Conservation (phyloP, 345 rosid species). For the Carallia brachiata region DNA sequence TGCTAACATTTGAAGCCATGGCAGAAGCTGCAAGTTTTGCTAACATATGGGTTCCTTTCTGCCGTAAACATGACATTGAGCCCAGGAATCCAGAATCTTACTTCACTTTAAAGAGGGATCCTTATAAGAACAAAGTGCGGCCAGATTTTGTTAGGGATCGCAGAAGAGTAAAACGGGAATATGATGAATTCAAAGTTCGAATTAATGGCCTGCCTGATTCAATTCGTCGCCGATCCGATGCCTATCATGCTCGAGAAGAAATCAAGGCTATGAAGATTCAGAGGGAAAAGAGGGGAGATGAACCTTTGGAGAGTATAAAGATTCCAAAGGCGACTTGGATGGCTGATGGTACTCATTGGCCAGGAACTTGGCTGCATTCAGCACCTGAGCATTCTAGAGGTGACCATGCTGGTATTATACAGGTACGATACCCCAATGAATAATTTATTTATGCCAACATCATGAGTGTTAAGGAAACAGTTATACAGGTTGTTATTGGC, state of each 20-base stretch:
- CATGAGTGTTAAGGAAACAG: no score
- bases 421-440: slow-evolving; percentile 13
- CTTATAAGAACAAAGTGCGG: slow-evolving; percentile 88
- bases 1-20: slow-evolving; percentile 97
- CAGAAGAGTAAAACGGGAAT: slow-evolving; percentile 89
- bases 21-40: slow-evolving; percentile 99
- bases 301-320: slow-evolving; percentile 44
- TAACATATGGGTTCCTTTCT: slow-evolving; percentile 90
- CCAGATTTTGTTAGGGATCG: slow-evolving; percentile 92
- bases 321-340: slow-evolving; percentile 40
- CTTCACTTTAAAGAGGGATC: slow-evolving; percentile 89
- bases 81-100: slow-evolving; percentile 97
- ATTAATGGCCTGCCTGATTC: slow-evolving; percentile 90
- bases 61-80: slow-evolving; percentile 87
- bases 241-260: slow-evolving; percentile 92
- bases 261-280: slow-evolving; percentile 92
- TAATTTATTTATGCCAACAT: neutral
- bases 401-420: slow-evolving; percentile 38
- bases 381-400: slow-evolving; percentile 28
- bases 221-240: slow-evolving; percentile 93
- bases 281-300: slow-evolving; percentile 60
- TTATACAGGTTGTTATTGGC: no score
- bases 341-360: slow-evolving; percentile 41
- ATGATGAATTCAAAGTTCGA: slow-evolving; percentile 96
- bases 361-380: slow-evolving; percentile 30